phyloP scores from a whole-genome alignment of 2,329 filamentous ascomycete genomes.

The Colletotrichum filicis region DNA sequence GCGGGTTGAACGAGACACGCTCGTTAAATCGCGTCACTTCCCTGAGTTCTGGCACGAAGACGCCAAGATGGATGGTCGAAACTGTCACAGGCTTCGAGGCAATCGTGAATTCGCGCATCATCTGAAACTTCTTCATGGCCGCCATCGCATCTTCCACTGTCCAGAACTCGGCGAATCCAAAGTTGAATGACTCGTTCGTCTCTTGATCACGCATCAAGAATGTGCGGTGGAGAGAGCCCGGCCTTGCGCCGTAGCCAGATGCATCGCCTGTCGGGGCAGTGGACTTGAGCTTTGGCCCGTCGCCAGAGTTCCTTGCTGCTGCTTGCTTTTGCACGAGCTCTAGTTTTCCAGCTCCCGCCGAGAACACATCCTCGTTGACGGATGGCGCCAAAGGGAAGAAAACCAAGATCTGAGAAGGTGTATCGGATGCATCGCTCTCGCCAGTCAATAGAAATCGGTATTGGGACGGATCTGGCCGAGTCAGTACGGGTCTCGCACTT shows the following conservation, averaged over 20 bases:
- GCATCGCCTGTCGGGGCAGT: conserved; percentile 66
- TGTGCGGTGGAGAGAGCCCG: conserved; percentile 80
- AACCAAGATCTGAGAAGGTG: conserved; percentile 80
- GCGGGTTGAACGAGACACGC: conserved; percentile 74
- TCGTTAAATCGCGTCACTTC: conserved; percentile 64
- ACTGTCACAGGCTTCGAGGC: conserved; percentile 77
- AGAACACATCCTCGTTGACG: conserved; percentile 78
- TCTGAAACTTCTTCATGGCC: conserved; percentile 77
- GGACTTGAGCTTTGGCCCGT: conserved; percentile 65
- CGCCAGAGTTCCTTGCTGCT: conserved; percentile 54
- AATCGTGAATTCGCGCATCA: conserved; percentile 81
- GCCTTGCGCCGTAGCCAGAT: conserved; percentile 74
- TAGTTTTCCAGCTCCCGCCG: conserved; percentile 78
- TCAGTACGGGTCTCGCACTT: not conserved
- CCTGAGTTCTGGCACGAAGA: conserved; percentile 80
- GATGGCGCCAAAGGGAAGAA: conserved; percentile 77
- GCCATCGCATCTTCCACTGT: conserved; percentile 80
- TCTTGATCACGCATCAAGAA: conserved; percentile 80
- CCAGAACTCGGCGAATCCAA: conserved; percentile 87
- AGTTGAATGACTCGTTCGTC: conserved; percentile 80
- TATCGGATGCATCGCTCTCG: conserved; percentile 60
- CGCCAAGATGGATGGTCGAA: conserved; percentile 84
- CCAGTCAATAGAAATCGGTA: conserved; percentile 53
- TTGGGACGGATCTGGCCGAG: conserved; percentile 8
- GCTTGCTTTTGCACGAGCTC: conserved; percentile 69